Conservation (phyloP, 352 stramenopile genomes). For the Globisporangium radiosum region DNA sequence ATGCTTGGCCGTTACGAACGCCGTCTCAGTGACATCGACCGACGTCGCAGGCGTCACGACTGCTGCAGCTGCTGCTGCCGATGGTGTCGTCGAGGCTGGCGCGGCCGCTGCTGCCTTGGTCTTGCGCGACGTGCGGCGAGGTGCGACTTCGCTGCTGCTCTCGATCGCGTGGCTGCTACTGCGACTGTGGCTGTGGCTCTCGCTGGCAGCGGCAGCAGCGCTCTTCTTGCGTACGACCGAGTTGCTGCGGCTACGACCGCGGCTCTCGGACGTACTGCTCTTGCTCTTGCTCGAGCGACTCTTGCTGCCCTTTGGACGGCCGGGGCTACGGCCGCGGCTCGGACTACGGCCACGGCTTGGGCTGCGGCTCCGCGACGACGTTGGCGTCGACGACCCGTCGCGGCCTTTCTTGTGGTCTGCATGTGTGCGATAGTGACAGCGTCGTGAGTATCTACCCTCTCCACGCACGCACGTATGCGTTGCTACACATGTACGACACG, state of each 20-base stretch:
- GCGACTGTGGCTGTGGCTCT: not conserved
- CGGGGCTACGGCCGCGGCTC: conserved; percentile 33
- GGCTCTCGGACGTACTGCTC: conserved; percentile 8
- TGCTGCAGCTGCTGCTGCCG: not conserved
- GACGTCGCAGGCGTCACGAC: conserved; percentile 20
- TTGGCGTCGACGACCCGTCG: conserved; percentile 17
- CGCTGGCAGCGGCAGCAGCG: conserved; percentile 13
- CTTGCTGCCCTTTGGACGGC: conserved; percentile 19
- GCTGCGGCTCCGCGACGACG: conserved; percentile 21
- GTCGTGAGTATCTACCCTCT: no score
- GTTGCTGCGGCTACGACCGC: conserved; percentile 56
- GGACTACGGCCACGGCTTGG: conserved; percentile 45
- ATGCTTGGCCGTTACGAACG: conserved; percentile 18
- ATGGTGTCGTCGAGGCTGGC: not conserved
- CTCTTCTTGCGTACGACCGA: conserved; percentile 32
- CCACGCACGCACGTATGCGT: not conserved
- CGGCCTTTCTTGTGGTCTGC: conserved; percentile 54
- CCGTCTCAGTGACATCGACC: conserved; percentile 12
- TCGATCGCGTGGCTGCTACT: not conserved
- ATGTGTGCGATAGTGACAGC: not conserved
- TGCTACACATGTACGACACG: not conserved
- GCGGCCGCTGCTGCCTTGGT: not conserved
- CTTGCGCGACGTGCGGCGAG: not conserved
- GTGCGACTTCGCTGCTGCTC: conserved; percentile 3
- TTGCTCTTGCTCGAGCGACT: conserved; percentile 20